Conservation (phyloP, 352 stramenopile genomes). For the Hyaloperonospora arabidopsidis region DNA sequence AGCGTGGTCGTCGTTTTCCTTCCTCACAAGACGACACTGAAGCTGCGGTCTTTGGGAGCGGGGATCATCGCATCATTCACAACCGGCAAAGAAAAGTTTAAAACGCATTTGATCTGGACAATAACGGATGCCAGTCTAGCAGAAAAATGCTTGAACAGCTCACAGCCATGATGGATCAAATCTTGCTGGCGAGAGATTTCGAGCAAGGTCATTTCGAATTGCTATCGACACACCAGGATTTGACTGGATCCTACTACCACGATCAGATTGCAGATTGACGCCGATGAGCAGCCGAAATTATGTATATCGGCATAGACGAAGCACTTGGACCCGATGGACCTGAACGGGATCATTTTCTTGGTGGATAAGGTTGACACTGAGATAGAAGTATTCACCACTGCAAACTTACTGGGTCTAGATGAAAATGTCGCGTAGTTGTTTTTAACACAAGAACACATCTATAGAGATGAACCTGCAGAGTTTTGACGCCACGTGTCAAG, state of each 20-base stretch:
- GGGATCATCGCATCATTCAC: slow-evolving; percentile 4
- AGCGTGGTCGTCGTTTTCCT: neutral
- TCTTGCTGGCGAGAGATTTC: neutral
- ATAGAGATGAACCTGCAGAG: neutral
- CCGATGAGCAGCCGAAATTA: too few relatives aligned
- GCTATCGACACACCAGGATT: neutral
- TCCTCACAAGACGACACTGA: neutral
- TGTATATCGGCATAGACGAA: neutral
- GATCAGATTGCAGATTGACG: neutral
- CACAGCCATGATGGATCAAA: neutral
- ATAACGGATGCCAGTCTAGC: neutral
- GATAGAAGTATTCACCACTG: neutral
- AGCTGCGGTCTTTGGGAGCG: slow-evolving; percentile 1
- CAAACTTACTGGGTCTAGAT: neutral
- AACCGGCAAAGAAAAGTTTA: too few relatives aligned
- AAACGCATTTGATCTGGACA: too few relatives aligned
- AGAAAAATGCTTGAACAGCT: neutral
- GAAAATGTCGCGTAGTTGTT: neutral
- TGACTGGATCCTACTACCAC: neutral
- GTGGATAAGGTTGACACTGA: neutral
- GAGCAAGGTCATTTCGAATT: neutral
- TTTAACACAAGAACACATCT: neutral
- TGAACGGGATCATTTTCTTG: neutral
- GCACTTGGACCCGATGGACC: neutral
- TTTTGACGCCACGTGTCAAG: neutral